Evolutionary conservation across 192 early-diverging fungal genomes (phyloP).

Genomic region (Linnemannia hyalina): DNA sequence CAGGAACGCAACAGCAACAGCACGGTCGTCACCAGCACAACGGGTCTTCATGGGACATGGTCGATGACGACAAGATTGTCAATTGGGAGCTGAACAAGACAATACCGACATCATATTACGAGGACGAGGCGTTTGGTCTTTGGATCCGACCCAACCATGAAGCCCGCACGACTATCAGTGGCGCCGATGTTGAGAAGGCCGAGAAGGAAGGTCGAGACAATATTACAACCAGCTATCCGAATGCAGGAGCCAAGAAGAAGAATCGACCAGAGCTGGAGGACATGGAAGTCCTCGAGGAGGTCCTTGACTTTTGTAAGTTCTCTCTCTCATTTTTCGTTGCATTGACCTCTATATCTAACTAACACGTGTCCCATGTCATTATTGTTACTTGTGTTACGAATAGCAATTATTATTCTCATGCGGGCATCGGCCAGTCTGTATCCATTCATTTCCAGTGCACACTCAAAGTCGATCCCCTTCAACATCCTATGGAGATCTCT

Average conservation of each 20-base stretch:
- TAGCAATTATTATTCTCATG: conserved; percentile 49
- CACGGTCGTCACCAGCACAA: background rate
- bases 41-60: background rate
- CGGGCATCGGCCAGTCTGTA: conserved; percentile 39
- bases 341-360: background rate
- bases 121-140: conserved; percentile 40
- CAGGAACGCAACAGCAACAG: background rate
- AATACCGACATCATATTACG: conserved; percentile 28
- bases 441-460: conserved; percentile 21
- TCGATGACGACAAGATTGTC: conserved; percentile 12
- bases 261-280: conserved; percentile 32
- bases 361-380: background rate
- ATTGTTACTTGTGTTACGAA: background rate
- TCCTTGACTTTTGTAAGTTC: conserved; percentile 46
- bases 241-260: conserved; percentile 10
- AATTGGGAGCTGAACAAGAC: conserved; percentile 35
- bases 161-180: conserved; percentile 26
- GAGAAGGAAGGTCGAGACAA: background rate
- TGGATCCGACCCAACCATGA: conserved; percentile 37
- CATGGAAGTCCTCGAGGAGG: conserved; percentile 35
- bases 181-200: conserved; percentile 33
- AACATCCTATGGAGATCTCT: conserved; percentile 30
- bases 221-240: background rate
- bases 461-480: conserved; percentile 27
- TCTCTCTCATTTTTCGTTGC: background rate